phyloP scores from a whole-genome alignment of 495 filamentous ascomycete species.

The Penicillium taxi region DNA sequence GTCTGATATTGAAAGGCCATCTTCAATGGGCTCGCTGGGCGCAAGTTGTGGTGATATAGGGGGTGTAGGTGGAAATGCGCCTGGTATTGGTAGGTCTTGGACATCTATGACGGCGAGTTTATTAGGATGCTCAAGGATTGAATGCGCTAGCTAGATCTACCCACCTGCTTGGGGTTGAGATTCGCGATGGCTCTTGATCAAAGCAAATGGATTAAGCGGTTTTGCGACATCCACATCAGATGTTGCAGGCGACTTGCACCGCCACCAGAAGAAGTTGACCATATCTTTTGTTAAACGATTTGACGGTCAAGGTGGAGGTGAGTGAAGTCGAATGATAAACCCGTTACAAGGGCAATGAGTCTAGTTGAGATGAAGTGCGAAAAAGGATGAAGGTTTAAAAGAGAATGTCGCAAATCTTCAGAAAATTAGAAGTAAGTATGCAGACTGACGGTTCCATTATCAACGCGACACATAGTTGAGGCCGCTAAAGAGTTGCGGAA shows the following conservation, averaged over 20 bases:
- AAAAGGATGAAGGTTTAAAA: too few relatives aligned
- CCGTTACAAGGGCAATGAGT: too few relatives aligned
- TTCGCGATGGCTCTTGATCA: too few relatives aligned
- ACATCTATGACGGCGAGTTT: not conserved
- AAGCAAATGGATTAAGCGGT: too few relatives aligned
- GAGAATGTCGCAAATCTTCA: too few relatives aligned
- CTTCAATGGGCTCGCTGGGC: slow-evolving; percentile 6
- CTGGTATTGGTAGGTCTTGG: slow-evolving; percentile 10
- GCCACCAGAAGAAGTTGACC: not conserved
- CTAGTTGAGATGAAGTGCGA: too few relatives aligned
- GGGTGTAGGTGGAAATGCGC: slow-evolving; percentile 17
- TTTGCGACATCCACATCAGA: not conserved
- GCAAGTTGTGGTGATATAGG: slow-evolving; percentile 13
- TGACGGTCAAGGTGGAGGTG: not conserved
- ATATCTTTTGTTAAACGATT: not conserved
- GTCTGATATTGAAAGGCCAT: slow-evolving; percentile 2
- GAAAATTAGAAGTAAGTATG: too few relatives aligned
- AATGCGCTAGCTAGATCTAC: too few relatives aligned
- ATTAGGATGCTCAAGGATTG: not conserved
- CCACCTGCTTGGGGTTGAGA: too few relatives aligned
- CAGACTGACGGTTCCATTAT: too few relatives aligned
- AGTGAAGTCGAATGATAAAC: not conserved
- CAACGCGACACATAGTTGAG: too few relatives aligned
- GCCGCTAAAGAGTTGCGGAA: too few relatives aligned
- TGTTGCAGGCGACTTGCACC: not conserved